Base-by-base conservation (phyloP, 176 grass and related monocot species). In the Puccinellia tenuiflora region DNA sequence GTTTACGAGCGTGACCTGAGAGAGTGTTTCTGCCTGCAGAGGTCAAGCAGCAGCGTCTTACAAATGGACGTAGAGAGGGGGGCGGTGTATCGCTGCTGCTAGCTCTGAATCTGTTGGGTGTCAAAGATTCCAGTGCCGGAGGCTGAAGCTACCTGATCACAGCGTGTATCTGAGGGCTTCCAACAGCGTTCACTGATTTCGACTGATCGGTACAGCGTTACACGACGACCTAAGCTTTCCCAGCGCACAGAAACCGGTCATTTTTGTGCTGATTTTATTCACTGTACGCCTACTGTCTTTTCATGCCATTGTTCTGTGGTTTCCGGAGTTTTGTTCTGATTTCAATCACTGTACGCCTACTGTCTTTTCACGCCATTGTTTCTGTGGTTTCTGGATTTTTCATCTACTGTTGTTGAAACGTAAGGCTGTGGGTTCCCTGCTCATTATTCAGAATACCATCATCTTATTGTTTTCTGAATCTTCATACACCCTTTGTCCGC, bases 111-210 rank as follows among this genome's bases (percentile, higher is more conserved):
- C 33, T 67, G 33, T 5, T 37, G 1, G 17, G 1, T 31, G 17
- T 14, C 72, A 15, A 56, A 34, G 33, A 34, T 34, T 43, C 42
- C 11, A 7, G 39, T 78, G n/a, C 0, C 2, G 52, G 28, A 84
- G 42, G n/a, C 39, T 28, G 55, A 52, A 64, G 28, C 6, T 79
- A n/a, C 28, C 16, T 62, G 30, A 45, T 56, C 60, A 61, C 40
- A 51, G 11, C 84, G 31, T 82, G 79, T 77, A 82, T 59, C 60
- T 11, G 50, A 82, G 50, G 78, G 28, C 29, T 86, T 65, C 47
- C 8, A 35, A 18, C 26, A 73, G 60, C n/a, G 51, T 6, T 6
- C 33, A 16, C 34, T 42, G 54, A 80, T 63, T 62, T 79, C 8
- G 53, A 48, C 40, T 6, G 60, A 68, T 42, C 2, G 47, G 28